These are phyloP conservation scores for Escovopsis sp. DNA, from an alignment of 2,329 filamentous ascomycete genomes.

Conservation along the genomic window DNA sequence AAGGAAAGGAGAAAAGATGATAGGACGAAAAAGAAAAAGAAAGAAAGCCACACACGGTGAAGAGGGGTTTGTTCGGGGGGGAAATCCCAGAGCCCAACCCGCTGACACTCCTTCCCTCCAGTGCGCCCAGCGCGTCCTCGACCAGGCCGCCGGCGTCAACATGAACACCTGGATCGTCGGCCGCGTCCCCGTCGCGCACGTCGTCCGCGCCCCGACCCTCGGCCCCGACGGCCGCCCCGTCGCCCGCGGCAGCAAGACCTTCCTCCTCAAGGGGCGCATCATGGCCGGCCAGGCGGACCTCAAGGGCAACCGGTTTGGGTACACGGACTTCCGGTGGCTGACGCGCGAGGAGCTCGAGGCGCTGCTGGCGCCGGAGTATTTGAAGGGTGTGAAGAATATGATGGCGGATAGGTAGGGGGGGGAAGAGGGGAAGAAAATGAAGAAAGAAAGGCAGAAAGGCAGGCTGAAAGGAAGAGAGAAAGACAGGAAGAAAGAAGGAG, in stretches of 20 bases:
- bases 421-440: not conserved
- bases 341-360: slow-evolving; percentile 72
- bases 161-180: slow-evolving; percentile 99
- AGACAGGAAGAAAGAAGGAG: not conserved
- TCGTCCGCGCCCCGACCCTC: slow-evolving; percentile 39
- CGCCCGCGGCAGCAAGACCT: slow-evolving; percentile 60
- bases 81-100: too few species aligned
- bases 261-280: slow-evolving; percentile 93
- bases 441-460: too few species aligned
- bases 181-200: slow-evolving; percentile 73
- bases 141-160: slow-evolving; percentile 68
- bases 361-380: slow-evolving; percentile 54
- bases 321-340: slow-evolving; percentile 83
- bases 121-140: slow-evolving; percentile 68
- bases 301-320: slow-evolving; percentile 50
- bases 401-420: slow-evolving; percentile 52
- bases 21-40: too few species aligned
- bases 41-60: too few species aligned
- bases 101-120: too few species aligned
- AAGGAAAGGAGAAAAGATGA: too few species aligned
- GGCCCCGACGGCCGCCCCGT: slow-evolving; percentile 26
- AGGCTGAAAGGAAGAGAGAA: too few species aligned
- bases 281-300: slow-evolving; percentile 92
- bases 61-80: too few species aligned
- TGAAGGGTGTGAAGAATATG: slow-evolving; percentile 64